phyloP scores from a whole-genome alignment of 1,139 yeast species.

The Kodamaea arcana region DNA sequence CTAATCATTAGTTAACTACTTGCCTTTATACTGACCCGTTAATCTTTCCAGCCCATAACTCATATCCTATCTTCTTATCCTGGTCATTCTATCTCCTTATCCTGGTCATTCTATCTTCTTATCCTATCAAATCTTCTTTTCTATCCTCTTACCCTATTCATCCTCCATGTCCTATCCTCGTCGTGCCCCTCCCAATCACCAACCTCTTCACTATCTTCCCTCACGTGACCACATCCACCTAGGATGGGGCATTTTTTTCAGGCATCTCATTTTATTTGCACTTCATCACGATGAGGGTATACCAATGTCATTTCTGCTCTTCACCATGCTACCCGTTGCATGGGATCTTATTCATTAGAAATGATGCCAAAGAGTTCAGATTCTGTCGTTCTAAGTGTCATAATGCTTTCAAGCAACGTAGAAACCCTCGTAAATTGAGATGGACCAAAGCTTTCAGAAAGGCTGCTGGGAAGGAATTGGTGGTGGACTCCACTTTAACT shows the following conservation, averaged over 20 bases:
- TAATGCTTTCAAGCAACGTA: slow-evolving; percentile 94
- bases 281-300: slow-evolving; percentile 69
- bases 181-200: too few relatives aligned
- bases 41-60: too few relatives aligned
- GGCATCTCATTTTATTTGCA: not conserved
- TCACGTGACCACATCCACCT: too few relatives aligned
- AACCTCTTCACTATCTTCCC: too few relatives aligned
- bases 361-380: slow-evolving; percentile 95
- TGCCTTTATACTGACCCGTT: too few relatives aligned
- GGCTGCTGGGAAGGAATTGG: slow-evolving; percentile 98
- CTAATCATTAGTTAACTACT: too few relatives aligned
- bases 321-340: slow-evolving; percentile 97
- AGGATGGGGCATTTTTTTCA: slow-evolving; percentile 2
- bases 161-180: too few relatives aligned
- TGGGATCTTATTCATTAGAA: slow-evolving; percentile 96
- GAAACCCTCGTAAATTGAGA: slow-evolving; percentile 96
- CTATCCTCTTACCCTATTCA: too few relatives aligned
- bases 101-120: too few relatives aligned
- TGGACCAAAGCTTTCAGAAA: slow-evolving; percentile 99
- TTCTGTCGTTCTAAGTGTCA: slow-evolving; percentile 98
- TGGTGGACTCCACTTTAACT: slow-evolving; percentile 92
- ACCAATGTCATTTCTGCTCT: slow-evolving; percentile 95
- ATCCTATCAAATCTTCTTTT: too few relatives aligned
- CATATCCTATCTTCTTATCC: too few relatives aligned
- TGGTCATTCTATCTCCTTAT: too few relatives aligned